Evolutionary conservation across 2,329 filamentous ascomycete genomes (phyloP).

Genomic region (Neoarthrinium moseri): DNA sequence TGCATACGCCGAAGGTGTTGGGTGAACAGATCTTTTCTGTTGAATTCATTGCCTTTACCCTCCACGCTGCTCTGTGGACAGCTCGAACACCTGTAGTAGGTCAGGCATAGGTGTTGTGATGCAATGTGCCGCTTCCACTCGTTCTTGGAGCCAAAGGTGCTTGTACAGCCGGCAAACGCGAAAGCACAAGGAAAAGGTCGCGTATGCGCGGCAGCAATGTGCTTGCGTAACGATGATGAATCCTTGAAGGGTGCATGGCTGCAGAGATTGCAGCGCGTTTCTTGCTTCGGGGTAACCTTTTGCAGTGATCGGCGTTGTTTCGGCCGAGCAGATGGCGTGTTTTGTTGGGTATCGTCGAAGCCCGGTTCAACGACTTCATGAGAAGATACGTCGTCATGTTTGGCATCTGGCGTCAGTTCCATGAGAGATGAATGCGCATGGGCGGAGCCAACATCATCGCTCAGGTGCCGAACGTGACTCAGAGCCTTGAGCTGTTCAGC

Average conservation of each 20-base stretch:
- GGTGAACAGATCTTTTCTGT: conserved; percentile 93
- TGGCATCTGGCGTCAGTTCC: conserved; percentile 26
- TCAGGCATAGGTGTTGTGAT: conserved; percentile 79
- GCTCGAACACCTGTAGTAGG: conserved; percentile 63
- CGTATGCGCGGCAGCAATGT: conserved; percentile 67
- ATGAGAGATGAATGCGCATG: conserved; percentile 20
- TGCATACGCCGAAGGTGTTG: conserved; percentile 97
- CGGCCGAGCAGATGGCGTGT: conserved; percentile 34
- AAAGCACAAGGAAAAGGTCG: conserved; percentile 84
- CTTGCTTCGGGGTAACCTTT: conserved; percentile 51
- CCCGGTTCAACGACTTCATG: conserved; percentile 38
- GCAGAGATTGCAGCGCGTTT: conserved; percentile 60
- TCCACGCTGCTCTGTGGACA: conserved; percentile 49
- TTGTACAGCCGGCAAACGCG: conserved; percentile 76
- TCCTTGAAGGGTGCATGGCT: conserved; percentile 67
- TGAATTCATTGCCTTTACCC: conserved; percentile 65
- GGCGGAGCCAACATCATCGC: conserved; percentile 37
- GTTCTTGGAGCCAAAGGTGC: conserved; percentile 89
- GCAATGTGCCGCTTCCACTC: conserved; percentile 96
- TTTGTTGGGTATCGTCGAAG: conserved; percentile 36
- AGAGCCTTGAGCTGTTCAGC: conserved; percentile 66
- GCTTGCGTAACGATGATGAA: conserved; percentile 63
- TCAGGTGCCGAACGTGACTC: conserved; percentile 59
- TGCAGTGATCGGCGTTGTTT: conserved; percentile 48
- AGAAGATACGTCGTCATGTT: conserved; percentile 41